phyloP scores from a whole-genome alignment of 352 stramenopile species.

The Labyrinthula sp. region DNA sequence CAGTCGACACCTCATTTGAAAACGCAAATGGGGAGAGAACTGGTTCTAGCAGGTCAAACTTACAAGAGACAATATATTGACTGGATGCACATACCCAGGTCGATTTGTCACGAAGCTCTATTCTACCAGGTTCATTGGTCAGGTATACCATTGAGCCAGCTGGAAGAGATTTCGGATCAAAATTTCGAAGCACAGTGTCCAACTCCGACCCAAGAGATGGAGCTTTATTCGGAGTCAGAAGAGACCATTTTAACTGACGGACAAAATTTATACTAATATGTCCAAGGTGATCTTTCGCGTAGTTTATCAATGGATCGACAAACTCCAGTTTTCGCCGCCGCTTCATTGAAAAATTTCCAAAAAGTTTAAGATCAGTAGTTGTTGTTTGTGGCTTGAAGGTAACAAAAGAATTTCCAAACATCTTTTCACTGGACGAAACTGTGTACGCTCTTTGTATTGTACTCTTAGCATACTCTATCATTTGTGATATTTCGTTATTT shows the following conservation, averaged over 20 bases:
- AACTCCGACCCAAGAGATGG: conserved; percentile 1
- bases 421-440: conserved; percentile 13
- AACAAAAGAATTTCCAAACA: conserved; percentile 14
- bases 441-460: conserved; percentile 21
- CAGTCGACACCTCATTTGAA: not conserved
- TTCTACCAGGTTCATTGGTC: conserved; percentile 13
- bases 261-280: conserved; percentile 1
- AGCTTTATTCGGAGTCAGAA: conserved; percentile 4
- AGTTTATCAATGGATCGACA: conserved; percentile 4
- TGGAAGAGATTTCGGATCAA: not conserved
- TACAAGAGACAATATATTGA: conserved; percentile 11
- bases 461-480: not conserved
- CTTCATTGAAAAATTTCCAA: not conserved
- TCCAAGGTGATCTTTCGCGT: not conserved
- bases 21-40: no score
- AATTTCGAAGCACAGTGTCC: conserved; percentile 3
- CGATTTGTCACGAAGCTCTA: conserved; percentile 1
- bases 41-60: not conserved
- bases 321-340: conserved; percentile 12
- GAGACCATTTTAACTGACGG: conserved; percentile 24
- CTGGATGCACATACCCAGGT: conserved; percentile 9
- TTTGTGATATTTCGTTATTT: not conserved
- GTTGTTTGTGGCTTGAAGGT: not conserved
- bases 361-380: conserved; percentile 5
- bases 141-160: conserved; percentile 3